Evolutionary conservation across 1,139 yeast species (phyloP), one percentile per base, ranked within the genome.

Genomic region (Suhomyces bribrorum): DNA sequence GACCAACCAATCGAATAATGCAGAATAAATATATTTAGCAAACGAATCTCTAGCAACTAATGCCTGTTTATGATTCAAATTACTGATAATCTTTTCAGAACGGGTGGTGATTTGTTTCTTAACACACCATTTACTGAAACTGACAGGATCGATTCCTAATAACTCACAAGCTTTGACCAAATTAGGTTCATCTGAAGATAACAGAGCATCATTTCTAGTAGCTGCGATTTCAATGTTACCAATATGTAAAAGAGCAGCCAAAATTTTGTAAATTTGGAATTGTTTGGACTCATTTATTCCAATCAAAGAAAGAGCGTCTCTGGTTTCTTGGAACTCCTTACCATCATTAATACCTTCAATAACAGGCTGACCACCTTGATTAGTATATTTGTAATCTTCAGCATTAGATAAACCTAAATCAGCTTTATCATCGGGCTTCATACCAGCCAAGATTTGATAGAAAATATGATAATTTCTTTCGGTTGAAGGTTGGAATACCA

Each of bases 391-490:
- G 61, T 78, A 94, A 50, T 86, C 89, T 27, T 74, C 79, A 15
- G 90, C 83, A 9, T 64, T 57, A 1, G 81, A 73, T 48, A 92
- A 76, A 16, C 83, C 78, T 44, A 88, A 73, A 42, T 69, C 64
- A 22, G 70, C 57, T 49, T 81, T 85, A 41, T 79, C 77, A 24
- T 75, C 84, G 5, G 69, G 74, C 28, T 78, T 61, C 55, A 90
- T 74, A 43, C 98, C 98, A 22, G 82, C 81, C 56, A 90, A 71
- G 47, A 92, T 62, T 67, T 92, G 99, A 65, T 92, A 94, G 59
- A 92, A 92, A 38, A 92, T 90, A 59, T 92, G 98, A 62, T 92
- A 92, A 59, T 92, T 92, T 63, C 98, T 79, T 65, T 92, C 98
- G 8, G 78, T 69, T 12, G 74, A 60, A 2, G 97, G 97, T 64